These are phyloP conservation scores for Paramecium sonneborni DNA, from an alignment of 73 alveolate genomes.

Conservation along the genomic window DNA sequence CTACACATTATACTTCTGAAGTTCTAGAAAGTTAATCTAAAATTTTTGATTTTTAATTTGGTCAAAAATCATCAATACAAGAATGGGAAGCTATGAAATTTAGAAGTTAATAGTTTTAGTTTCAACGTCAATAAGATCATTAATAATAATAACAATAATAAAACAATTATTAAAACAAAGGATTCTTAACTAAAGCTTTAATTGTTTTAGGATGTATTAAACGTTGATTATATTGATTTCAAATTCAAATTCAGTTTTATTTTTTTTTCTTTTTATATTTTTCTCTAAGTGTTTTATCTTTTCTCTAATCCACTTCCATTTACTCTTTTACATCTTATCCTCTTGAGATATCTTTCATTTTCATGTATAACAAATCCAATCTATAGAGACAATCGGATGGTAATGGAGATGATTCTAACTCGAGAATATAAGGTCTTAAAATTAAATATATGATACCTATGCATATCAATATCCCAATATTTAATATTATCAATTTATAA, in stretches of 20 bases:
- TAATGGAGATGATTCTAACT: constrained; percentile 54
- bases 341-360: constrained; percentile 35
- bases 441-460: neutral
- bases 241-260: neutral
- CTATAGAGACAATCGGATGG: constrained; percentile 67
- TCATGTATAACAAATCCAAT: constrained; percentile 54
- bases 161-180: neutral
- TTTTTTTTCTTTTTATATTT: neutral
- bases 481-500: constrained; percentile 2
- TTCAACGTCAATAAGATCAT: neutral
- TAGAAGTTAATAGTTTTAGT: neutral
- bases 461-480: constrained; percentile 14
- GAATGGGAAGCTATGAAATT: constrained; percentile 37
- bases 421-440: constrained; percentile 55
- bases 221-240: constrained; percentile 1
- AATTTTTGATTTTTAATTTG: neutral
- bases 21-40: neutral
- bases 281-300: constrained; percentile 44
- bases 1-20: constrained; percentile 3
- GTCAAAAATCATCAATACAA: neutral
- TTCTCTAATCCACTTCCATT: constrained; percentile 64
- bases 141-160: neutral
- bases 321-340: constrained; percentile 56
- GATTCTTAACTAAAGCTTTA: neutral
- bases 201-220: constrained; percentile 45